These are phyloP conservation scores for Escallonia rubra DNA, from an alignment of 129 eudicot genomes.

Conservation along the genomic window DNA sequence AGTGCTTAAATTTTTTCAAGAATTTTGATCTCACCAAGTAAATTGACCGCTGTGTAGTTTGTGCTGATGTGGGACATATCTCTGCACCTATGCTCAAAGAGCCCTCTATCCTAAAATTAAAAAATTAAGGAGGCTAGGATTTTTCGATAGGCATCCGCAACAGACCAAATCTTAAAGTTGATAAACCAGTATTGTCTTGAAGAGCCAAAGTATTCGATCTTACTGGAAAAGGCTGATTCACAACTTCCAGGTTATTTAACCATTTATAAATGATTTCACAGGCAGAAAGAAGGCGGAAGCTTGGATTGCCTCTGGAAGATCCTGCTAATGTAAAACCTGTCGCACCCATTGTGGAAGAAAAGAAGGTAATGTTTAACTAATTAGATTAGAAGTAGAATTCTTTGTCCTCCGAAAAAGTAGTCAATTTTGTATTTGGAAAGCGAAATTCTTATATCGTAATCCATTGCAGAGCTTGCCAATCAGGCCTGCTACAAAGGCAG, in stretches of 20 bases:
- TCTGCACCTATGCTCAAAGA: too few relatives aligned
- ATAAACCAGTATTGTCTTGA: too few relatives aligned
- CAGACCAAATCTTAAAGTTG: too few relatives aligned
- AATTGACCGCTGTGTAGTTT: too few relatives aligned
- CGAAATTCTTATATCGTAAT: background rate
- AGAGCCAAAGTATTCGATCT: too few relatives aligned
- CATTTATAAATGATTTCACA: slow-evolving; percentile 11
- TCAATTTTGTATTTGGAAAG: background rate
- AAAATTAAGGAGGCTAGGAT: too few relatives aligned
- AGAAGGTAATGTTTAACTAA: slow-evolving; percentile 46
- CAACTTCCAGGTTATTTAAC: background rate
- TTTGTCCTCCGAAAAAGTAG: background rate
- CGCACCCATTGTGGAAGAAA: slow-evolving; percentile 81
- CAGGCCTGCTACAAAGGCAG: slow-evolving; percentile 88
- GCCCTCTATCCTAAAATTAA: too few relatives aligned
- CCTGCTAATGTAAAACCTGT: slow-evolving; percentile 60
- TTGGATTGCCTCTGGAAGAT: slow-evolving; percentile 86
- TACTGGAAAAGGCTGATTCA: background rate
- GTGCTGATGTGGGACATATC: too few relatives aligned
- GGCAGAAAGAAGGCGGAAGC: slow-evolving; percentile 96
- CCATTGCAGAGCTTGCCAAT: slow-evolving; percentile 67
- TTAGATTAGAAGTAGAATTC: background rate
- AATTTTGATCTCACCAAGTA: too few relatives aligned
- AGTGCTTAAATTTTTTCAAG: too few relatives aligned
- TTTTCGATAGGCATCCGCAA: too few relatives aligned